Evolutionary conservation across 768 basidiomycete species (phyloP), one percentile per base, ranked within the genome.

Genomic region (Leccinum truebloodii): DNA sequence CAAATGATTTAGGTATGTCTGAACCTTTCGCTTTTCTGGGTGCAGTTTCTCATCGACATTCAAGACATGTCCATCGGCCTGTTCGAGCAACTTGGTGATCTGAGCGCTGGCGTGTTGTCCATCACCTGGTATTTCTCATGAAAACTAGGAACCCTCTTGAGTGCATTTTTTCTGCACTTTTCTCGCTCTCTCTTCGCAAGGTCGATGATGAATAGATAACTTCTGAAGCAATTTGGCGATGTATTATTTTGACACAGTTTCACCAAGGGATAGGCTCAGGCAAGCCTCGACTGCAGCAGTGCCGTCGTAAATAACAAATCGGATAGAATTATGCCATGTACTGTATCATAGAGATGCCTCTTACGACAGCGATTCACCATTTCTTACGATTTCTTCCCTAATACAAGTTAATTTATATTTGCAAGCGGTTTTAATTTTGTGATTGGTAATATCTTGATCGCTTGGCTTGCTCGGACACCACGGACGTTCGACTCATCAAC

Each of bases 1-100:
- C 76, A 1, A 63, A 67, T 60, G 83, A 85, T 67, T 74, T 91
- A 62, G 89, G 89, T 89, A 71, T 60, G 81, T 13, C 7, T 73
- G 39, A 7, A 13, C 32, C 22, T 28, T 7, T 32, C n/a, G 34
- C 49, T 48, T 46, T 59, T 41, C 32, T n/a, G 12, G 24, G 37
- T 14, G 7, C 39, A 30, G 50, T 63, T 13, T 61, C 57, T 66
- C 20, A 66, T 61, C 8, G 8, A 6, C 14, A 35, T 53, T 26
- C 13, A 69, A 91, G 89, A 91, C 70, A 81, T 90, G 84, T 89
- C 87, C 30, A 81, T 82, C 9, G 77, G 78, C 7, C 68, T 88
- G 35, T 91, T 91, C 73, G 3, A 82, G 67, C 63, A 82, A 59
- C 68, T 91, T 51, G 82, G 73, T 18, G 28, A 67, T 5, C 81